Evolutionary conservation across 805 yeast species (phyloP).

Genomic region (Millerozyma acaciae): DNA sequence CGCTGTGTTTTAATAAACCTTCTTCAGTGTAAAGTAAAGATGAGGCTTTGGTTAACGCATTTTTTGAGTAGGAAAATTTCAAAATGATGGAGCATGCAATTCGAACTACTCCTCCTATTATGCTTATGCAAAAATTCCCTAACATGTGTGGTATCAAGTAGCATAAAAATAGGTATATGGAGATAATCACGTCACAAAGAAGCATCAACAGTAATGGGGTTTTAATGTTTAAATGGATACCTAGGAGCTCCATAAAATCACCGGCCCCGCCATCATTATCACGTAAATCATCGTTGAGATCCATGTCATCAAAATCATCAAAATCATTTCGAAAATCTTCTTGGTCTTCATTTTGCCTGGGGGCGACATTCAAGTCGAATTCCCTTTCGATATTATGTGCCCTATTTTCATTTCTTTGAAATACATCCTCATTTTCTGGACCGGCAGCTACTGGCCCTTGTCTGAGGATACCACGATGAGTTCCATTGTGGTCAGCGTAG

Average conservation of each 20-base stretch:
- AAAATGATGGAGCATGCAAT: slow-evolving; percentile 2
- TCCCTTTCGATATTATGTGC: slow-evolving; percentile 1
- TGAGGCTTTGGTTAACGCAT: not conserved
- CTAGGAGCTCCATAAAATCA: slow-evolving; percentile 33
- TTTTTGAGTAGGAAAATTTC: not conserved
- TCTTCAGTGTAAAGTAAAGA: not conserved
- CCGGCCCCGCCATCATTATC: slow-evolving; percentile 16
- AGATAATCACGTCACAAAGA: slow-evolving; percentile 27
- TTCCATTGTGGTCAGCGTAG: not conserved
- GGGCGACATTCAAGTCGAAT: not conserved
- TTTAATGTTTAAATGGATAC: slow-evolving; percentile 29
- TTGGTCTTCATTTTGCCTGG: slow-evolving; percentile 1
- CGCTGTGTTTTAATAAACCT: slow-evolving; percentile 6
- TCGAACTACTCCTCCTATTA: slow-evolving; percentile 11
- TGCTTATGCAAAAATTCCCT: slow-evolving; percentile 27
- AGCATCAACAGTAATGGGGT: slow-evolving; percentile 34
- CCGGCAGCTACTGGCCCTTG: not conserved
- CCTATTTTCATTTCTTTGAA: not conserved
- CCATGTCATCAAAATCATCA: slow-evolving; percentile 9
- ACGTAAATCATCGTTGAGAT: slow-evolving; percentile 12
- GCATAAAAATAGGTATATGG: slow-evolving; percentile 36
- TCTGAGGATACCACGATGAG: not conserved
- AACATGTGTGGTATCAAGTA: slow-evolving; percentile 48
- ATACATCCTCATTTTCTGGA: slow-evolving; percentile 1
- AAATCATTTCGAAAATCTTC: slow-evolving; percentile 4